Percentiles rank a stretch among this genome's conserved stretches.
phyloP scores from a whole-genome alignment of 306 rosid species.

The Inga laurina region DNA sequence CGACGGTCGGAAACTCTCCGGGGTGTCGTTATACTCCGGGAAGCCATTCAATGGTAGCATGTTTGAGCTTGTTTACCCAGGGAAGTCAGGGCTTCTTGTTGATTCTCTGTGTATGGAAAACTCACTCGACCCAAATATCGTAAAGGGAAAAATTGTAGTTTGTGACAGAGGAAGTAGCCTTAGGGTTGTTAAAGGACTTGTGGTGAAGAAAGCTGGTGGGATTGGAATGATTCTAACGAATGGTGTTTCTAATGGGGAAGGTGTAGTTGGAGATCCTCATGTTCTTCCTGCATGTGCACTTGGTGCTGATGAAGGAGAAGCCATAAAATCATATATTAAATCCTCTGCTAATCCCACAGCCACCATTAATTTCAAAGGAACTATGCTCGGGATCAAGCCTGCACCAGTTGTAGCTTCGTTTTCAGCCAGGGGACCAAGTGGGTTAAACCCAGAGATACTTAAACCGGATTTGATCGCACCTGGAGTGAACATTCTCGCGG shows the following conservation, averaged over 20 bases:
- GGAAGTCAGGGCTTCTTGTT: slow-evolving; percentile 63
- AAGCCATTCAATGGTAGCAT: slow-evolving; percentile 57
- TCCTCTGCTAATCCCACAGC: slow-evolving; percentile 59
- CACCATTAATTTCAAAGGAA: slow-evolving; percentile 75
- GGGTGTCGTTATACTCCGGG: slow-evolving; percentile 78
- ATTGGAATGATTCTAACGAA: slow-evolving; percentile 88
- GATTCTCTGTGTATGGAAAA: slow-evolving; percentile 85
- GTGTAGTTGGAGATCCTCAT: slow-evolving; percentile 85
- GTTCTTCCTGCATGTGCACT: slow-evolving; percentile 77
- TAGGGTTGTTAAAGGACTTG: slow-evolving; percentile 82
- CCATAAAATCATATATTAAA: slow-evolving; percentile 60
- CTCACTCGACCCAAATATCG: slow-evolving; percentile 65
- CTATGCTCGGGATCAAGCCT: slow-evolving; percentile 79
- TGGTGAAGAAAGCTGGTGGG: slow-evolving; percentile 84
- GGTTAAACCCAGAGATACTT: slow-evolving; percentile 70
- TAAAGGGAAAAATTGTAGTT: slow-evolving; percentile 71
- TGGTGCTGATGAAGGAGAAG: slow-evolving; percentile 71
- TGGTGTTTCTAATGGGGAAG: slow-evolving; percentile 81
- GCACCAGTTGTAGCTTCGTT: slow-evolving; percentile 90
- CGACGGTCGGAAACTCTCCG: slow-evolving; percentile 57
- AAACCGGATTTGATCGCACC: slow-evolving; percentile 93
- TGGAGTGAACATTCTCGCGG: slow-evolving; percentile 83
- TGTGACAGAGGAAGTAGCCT: slow-evolving; percentile 87
- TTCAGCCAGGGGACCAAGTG: slow-evolving; percentile 78
- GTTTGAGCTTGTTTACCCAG: slow-evolving; percentile 78